Conservation (phyloP, 306 rosid genomes). For the Casuarina equisetifolia region DNA sequence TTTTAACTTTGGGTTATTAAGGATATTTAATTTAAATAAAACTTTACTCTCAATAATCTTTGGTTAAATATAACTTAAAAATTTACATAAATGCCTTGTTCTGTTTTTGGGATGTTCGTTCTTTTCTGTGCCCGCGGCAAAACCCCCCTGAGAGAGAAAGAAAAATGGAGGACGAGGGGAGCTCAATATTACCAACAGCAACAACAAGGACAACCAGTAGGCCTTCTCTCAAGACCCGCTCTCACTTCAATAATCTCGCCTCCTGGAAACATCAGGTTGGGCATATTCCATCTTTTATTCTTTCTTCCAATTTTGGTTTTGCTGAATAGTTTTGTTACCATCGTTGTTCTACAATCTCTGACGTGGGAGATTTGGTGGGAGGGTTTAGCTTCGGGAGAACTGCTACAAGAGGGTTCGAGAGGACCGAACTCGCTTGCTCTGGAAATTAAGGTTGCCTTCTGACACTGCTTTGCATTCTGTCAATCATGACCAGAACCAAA, state of each 20-base stretch:
- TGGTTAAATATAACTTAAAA: no score
- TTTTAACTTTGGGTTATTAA: no score
- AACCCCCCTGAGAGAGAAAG: background rate
- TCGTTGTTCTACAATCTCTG: background rate
- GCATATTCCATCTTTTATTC: background rate
- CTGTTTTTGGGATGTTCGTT: no score
- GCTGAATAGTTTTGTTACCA: background rate
- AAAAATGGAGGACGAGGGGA: constrained; percentile 3
- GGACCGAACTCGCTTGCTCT: constrained; percentile 68
- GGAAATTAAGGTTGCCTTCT: constrained; percentile 59
- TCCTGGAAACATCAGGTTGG: constrained; percentile 70
- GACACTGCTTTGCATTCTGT: constrained; percentile 28
- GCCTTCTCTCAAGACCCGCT: constrained; percentile 48
- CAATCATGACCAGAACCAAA: constrained; percentile 25
- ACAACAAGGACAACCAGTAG: constrained; percentile 9
- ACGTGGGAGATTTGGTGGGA: constrained; percentile 2
- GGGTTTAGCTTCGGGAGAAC: constrained; percentile 64
- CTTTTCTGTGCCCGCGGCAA: no score
- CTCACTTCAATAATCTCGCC: constrained; percentile 44
- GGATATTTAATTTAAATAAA: no score
- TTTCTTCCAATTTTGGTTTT: background rate
- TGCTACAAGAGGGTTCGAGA: constrained; percentile 74
- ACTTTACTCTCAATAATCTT: no score
- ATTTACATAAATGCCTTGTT: no score
- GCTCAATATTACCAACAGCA: background rate